These are phyloP conservation scores for Penicillium concentricum DNA, from an alignment of 2,329 filamentous ascomycete genomes.

Conservation along the genomic window DNA sequence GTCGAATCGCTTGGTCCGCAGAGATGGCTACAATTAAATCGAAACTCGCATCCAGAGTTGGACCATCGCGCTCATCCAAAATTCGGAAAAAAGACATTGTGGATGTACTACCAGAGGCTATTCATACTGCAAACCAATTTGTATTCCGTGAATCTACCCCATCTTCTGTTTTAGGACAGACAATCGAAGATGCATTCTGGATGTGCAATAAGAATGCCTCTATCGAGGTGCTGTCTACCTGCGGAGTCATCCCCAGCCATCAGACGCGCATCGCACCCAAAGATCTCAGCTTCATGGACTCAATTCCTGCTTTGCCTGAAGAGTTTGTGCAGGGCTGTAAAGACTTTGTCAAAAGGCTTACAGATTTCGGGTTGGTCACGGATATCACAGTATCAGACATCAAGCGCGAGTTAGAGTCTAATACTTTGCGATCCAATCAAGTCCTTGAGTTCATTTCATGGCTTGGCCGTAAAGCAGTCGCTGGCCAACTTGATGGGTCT, in stretches of 20 bases:
- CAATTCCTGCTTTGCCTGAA: constrained; percentile 81
- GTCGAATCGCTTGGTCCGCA: constrained; percentile 79
- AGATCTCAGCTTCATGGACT: constrained; percentile 76
- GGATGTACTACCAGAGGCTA: constrained; percentile 71
- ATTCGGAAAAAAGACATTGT: constrained; percentile 64
- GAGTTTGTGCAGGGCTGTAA: constrained; percentile 65
- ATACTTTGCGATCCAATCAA: constrained; percentile 76
- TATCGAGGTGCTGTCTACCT: constrained; percentile 84
- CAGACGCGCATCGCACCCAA: constrained; percentile 74
- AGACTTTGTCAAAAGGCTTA: constrained; percentile 76
- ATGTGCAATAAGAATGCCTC: constrained; percentile 77
- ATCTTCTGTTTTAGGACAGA: constrained; percentile 75
- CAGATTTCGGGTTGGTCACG: constrained; percentile 81
- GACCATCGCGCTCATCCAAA: constrained; percentile 42
- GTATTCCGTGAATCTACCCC: constrained; percentile 89
- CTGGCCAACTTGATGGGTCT: constrained; percentile 68
- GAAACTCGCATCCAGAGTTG: constrained; percentile 51
- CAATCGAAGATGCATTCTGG: constrained; percentile 96
- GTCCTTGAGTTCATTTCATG: constrained; percentile 81
- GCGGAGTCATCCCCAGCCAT: constrained; percentile 80
- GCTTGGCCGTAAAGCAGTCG: constrained; percentile 69
- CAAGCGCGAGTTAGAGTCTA: constrained; percentile 74
- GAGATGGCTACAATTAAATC: constrained; percentile 77
- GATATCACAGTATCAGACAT: constrained; percentile 87
- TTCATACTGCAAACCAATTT: constrained; percentile 83